Evolutionary conservation across 208 protist genomes (phyloP).

Genomic region (Trypanosoma theileri): DNA sequence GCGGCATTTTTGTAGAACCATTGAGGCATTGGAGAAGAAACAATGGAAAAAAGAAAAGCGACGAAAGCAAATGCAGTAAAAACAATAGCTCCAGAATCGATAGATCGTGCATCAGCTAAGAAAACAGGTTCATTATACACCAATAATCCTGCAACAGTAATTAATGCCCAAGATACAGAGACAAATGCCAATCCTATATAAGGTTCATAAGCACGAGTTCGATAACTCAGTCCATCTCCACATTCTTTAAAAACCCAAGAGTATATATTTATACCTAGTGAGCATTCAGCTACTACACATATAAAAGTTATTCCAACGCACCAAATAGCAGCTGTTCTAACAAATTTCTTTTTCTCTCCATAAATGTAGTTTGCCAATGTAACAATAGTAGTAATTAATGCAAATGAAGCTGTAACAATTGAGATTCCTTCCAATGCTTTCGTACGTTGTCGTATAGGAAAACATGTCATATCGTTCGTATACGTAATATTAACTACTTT

Average conservation of each 20-base stretch:
- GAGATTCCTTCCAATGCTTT: constrained; percentile 54
- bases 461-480: constrained; percentile 36
- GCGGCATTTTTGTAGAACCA: constrained; percentile 76
- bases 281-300: constrained; percentile 46
- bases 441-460: constrained; percentile 38
- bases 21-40: constrained; percentile 60
- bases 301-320: constrained; percentile 26
- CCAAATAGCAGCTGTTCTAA: constrained; percentile 31
- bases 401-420: constrained; percentile 35
- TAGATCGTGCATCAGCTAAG: constrained; percentile 52
- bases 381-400: constrained; percentile 39
- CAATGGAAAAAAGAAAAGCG: constrained; percentile 52
- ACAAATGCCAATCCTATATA: constrained; percentile 62
- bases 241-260: constrained; percentile 62
- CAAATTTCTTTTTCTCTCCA: constrained; percentile 27
- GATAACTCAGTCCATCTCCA: constrained; percentile 49
- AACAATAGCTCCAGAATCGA: constrained; percentile 39
- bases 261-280: constrained; percentile 75
- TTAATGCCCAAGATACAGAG: constrained; percentile 65
- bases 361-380: constrained; percentile 35
- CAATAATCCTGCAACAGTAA: constrained; percentile 44
- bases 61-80: constrained; percentile 54
- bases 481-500: constrained; percentile 27
- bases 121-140: constrained; percentile 45
- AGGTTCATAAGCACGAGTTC: constrained; percentile 68